Evolutionary conservation across 2,329 filamentous ascomycete species (phyloP), one percentile per base, ranked within the genome.

Genomic region (Amesomyces nigricolor): DNA sequence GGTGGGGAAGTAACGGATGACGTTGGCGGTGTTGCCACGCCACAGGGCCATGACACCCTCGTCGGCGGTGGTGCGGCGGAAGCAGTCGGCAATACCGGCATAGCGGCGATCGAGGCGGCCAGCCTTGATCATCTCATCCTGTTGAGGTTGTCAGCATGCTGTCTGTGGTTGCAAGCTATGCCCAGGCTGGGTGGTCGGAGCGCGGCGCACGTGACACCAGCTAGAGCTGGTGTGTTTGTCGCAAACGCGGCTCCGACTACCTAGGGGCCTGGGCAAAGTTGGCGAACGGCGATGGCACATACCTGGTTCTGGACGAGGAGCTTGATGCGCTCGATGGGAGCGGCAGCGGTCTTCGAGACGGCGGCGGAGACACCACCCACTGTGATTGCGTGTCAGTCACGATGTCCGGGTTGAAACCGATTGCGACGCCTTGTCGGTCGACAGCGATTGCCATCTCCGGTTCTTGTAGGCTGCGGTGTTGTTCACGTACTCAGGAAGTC

Each of bases 21-120:
- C 94, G 88, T 99, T 99, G 90, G 94, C 94, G 75, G 94, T 99
- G 90, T 99, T 99, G 80, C 94, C 94, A 86, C 94, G 87, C 94
- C 94, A 99, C 71, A 99, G 85, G 65, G 92, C 86, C 77, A 94
- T 86, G 70, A 94, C 79, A 89, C 94, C 94, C 85, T 99, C 94
- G 65, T 88, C 82, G 71, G 86, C 85, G 65, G 83, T 83, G 74
- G 94, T 97, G 75, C 94, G 89, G 71, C 80, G 81, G 88, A 99
- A 99, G 85, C 94, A 97, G 76, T 99, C 94, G 61, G 63, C 72
- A 75, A 99, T 97, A 76, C 94, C 94, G 71, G 80, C 78, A 85
- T 96, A 99, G 80, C 92, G 95, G 79, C 87, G 87, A 85, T 95
- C 90, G 66, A 99, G 92, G 90, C 94, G 94, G 76, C 94, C 94